phyloP scores from a whole-genome alignment of 139 green algal species.

The Nannochloris sp. region DNA sequence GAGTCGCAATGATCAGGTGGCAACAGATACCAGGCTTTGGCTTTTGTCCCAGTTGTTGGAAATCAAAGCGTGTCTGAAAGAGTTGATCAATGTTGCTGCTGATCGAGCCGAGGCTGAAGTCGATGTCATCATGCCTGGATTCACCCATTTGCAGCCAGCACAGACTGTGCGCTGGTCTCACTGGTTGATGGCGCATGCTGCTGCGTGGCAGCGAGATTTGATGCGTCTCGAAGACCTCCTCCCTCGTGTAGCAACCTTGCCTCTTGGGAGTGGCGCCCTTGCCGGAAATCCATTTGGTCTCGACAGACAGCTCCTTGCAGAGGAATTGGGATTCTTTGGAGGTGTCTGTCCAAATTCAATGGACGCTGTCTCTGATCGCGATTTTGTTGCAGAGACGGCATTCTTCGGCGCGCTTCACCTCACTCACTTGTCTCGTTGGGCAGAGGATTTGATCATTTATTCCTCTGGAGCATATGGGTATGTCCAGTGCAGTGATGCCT shows the following conservation, averaged over 20 bases:
- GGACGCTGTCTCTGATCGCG: constrained; percentile 90
- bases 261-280: constrained; percentile 81
- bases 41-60: constrained; percentile 60
- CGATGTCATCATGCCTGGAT: constrained; percentile 89
- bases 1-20: constrained; percentile 92
- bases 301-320: constrained; percentile 67
- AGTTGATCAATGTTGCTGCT: constrained; percentile 67
- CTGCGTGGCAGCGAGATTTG: constrained; percentile 89
- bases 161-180: constrained; percentile 90
- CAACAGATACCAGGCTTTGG: constrained; percentile 95
- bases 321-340: constrained; percentile 63
- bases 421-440: constrained; percentile 81
- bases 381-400: constrained; percentile 88
- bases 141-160: constrained; percentile 94
- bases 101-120: constrained; percentile 74
- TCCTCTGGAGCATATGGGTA: constrained; percentile 75
- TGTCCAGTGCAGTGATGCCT: constrained; percentile 88
- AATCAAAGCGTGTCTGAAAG: constrained; percentile 57
- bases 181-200: constrained; percentile 87
- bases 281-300: constrained; percentile 93
- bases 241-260: constrained; percentile 78
- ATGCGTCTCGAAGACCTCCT: constrained; percentile 78
- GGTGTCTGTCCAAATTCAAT: constrained; percentile 88
- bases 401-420: constrained; percentile 74
- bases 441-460: constrained; percentile 98